A percentile compares a stretch with the other conserved stretches of the same genome.
These are phyloP conservation scores for Candida maesae DNA, from an alignment of 805 yeast species.

Conservation along the genomic window DNA sequence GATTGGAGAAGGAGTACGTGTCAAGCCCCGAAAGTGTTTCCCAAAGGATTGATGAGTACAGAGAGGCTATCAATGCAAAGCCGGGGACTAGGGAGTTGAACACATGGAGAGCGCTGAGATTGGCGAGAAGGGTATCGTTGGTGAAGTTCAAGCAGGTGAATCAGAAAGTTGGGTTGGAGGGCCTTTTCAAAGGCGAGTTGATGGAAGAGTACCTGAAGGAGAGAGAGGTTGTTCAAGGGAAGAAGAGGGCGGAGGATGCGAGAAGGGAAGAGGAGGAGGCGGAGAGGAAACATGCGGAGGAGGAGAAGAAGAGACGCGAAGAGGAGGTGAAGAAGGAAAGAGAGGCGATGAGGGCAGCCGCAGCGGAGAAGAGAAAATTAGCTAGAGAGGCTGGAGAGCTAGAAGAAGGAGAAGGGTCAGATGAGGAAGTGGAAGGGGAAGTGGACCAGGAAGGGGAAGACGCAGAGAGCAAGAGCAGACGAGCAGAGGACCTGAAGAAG, in stretches of 20 bases:
- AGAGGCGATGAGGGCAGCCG: background rate
- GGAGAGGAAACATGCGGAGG: slow-evolving; percentile 12
- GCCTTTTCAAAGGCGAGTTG: slow-evolving; percentile 32
- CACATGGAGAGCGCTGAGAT: slow-evolving; percentile 43
- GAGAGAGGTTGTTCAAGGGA: slow-evolving; percentile 9
- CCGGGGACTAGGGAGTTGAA: slow-evolving; percentile 17
- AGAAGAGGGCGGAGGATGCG: slow-evolving; percentile 21
- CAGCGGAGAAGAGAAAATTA: slow-evolving; percentile 5
- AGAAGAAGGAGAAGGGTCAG: too few species aligned
- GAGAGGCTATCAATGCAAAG: slow-evolving; percentile 4
- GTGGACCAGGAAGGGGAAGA: too few species aligned
- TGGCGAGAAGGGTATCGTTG: slow-evolving; percentile 35
- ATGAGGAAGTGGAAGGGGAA: too few species aligned
- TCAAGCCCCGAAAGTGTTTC: slow-evolving; percentile 6
- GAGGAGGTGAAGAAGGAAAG: slow-evolving; percentile 4
- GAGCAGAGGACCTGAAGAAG: slow-evolving; percentile 9
- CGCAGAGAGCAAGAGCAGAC: background rate
- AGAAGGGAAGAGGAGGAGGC: slow-evolving; percentile 14
- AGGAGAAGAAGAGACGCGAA: slow-evolving; percentile 4
- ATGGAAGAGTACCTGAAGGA: slow-evolving; percentile 18
- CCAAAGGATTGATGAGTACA: slow-evolving; percentile 3
- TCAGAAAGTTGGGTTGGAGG: slow-evolving; percentile 34
- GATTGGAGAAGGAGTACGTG: slow-evolving; percentile 22
- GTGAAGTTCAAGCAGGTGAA: slow-evolving; percentile 35
- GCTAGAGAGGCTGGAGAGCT: too few species aligned